Evolutionary conservation across 176 grass and related monocot species (phyloP).

Genomic region (Oryza rufipogon): DNA sequence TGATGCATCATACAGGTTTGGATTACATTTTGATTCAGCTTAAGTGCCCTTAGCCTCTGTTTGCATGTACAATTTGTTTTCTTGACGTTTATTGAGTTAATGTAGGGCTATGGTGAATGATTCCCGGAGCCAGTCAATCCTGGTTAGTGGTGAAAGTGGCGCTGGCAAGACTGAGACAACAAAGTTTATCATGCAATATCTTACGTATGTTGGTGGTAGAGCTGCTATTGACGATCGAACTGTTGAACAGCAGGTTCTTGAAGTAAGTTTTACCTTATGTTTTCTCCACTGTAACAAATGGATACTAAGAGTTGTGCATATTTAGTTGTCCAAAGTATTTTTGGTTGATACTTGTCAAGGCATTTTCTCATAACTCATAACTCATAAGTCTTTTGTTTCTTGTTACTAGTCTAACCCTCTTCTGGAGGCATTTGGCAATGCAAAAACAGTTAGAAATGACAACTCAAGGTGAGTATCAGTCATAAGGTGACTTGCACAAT

Average conservation of each 20-base stretch:
- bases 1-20: slow-evolving; percentile 89
- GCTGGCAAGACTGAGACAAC: slow-evolving; percentile 99
- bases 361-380: slow-evolving; percentile 15
- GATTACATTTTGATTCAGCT: slow-evolving; percentile 31
- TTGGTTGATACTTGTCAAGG: not conserved
- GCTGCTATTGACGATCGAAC: slow-evolving; percentile 85
- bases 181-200: slow-evolving; percentile 97
- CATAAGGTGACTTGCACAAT: not conserved
- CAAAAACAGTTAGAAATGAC: slow-evolving; percentile 96
- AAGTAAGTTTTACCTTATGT: slow-evolving; percentile 61
- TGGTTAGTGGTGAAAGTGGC: slow-evolving; percentile 99
- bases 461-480: slow-evolving; percentile 78
- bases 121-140: slow-evolving; percentile 79
- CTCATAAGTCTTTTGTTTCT: slow-evolving; percentile 40
- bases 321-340: slow-evolving; percentile 27
- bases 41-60: slow-evolving; percentile 4
- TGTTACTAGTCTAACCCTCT: slow-evolving; percentile 92
- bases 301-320: slow-evolving; percentile 22
- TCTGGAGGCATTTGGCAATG: slow-evolving; percentile 98
- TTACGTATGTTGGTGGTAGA: slow-evolving; percentile 90
- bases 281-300: slow-evolving; percentile 28
- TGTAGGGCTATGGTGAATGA: slow-evolving; percentile 93
- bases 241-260: slow-evolving; percentile 96
- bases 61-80: slow-evolving; percentile 5
- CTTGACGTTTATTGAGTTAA: slow-evolving; percentile 23